Base-by-base conservation (phyloP, 225 moss, liverwort and hornwort genomes). In the Anthoceros angustus region DNA sequence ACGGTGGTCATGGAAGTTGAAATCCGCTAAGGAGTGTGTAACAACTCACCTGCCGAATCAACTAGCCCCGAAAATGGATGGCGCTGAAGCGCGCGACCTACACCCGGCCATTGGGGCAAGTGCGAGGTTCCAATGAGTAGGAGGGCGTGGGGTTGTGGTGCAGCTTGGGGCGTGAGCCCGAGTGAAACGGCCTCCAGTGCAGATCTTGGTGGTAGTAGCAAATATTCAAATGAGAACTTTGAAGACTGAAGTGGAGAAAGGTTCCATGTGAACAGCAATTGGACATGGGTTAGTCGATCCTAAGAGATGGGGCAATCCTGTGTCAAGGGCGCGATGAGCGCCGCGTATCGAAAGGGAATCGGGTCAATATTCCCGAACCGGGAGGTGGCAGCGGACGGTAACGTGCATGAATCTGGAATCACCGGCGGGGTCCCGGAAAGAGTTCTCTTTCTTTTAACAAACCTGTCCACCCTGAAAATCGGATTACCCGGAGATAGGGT, bases 1-100 rank as follows among this genome's bases (percentile, higher is more conserved):
- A n/a, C n/a, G n/a, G n/a, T n/a, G n/a, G n/a, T n/a, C n/a, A n/a
- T n/a, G n/a, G n/a, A n/a, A n/a, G n/a, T n/a, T n/a, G 66, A 72
- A 72, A 72, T 72, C 65, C 66, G 49, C 71, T 66, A 66, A 70
- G 70, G 70, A 70, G 70, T 70, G 63, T 70, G 63, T 61, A 69
- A 69, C 69, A 69, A 69, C 69, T 69, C 69, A 69, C 69, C 25
- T 69, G 69, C 61, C 61, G 61, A 70, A 67, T 67, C 67, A 67
- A 67, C 46, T 67, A 67, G 42, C 67, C 67, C 67, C 43, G 49
- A 67, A 67, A 67, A 45, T 67, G 48, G 67, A 67, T 70, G 69
- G 69, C 32, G 62, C 69, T 70, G 41, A 70, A 70, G 62, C 65
- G 71, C 62, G 41, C 16, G 39, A 25, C 69, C 62, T 70, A 70